Conservation (phyloP, 129 eudicot genomes). For the Logfia minima region DNA sequence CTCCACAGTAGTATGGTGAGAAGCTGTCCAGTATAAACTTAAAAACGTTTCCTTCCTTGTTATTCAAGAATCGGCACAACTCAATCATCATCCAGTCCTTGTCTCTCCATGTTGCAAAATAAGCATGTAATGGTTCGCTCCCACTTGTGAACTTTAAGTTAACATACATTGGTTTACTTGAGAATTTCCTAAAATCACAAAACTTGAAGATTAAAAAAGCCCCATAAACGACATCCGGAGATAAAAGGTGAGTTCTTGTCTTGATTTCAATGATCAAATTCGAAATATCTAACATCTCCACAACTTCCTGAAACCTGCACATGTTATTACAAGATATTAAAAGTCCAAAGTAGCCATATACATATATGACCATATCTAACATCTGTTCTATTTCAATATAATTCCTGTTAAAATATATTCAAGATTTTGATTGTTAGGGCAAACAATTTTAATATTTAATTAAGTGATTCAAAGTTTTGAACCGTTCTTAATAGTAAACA, state of each 20-base stretch:
- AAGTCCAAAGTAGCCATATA: too few species aligned
- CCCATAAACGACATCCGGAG: neutral
- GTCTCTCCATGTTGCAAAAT: slow-evolving; percentile 4
- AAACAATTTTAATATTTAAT: too few species aligned
- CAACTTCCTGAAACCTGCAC: neutral
- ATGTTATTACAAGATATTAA: neutral
- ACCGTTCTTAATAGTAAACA: too few species aligned
- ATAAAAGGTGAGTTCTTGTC: neutral
- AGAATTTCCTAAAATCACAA: neutral
- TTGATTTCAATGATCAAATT: neutral
- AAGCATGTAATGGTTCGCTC: neutral
- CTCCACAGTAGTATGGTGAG: neutral
- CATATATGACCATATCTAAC: too few species aligned
- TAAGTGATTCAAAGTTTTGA: too few species aligned
- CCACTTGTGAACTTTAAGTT: neutral
- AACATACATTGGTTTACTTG: neutral
- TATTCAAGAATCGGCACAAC: neutral
- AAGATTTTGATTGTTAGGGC: too few species aligned
- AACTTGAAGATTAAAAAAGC: neutral
- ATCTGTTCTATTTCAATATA: too few species aligned
- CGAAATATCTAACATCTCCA: neutral
- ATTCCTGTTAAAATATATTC: too few species aligned
- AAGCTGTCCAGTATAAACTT: neutral
- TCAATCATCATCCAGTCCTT: neutral
- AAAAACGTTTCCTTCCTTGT: neutral